Conservation (phyloP, 2,329 filamentous ascomycete species). For the Stenocarpella maydis region DNA sequence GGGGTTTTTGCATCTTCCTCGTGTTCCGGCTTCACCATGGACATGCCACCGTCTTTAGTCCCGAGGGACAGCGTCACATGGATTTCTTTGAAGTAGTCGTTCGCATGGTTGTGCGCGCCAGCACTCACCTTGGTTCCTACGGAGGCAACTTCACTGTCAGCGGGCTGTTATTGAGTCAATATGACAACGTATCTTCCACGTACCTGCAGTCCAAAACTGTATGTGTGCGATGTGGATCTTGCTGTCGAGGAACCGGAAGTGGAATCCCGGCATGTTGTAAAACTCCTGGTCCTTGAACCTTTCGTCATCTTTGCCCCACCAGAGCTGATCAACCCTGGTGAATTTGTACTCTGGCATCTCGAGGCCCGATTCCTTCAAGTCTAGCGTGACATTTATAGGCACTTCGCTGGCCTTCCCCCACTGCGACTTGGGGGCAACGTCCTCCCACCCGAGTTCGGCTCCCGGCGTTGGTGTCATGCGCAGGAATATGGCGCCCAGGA, state of each 20-base stretch:
- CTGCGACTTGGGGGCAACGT: background rate
- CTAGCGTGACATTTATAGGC: background rate
- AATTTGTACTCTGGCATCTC: background rate
- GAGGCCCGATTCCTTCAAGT: background rate
- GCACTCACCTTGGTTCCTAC: background rate
- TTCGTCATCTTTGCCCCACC: background rate
- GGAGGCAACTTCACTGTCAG: background rate
- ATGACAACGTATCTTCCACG: no score
- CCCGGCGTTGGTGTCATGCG: background rate
- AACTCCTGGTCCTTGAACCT: slow-evolving; percentile 15
- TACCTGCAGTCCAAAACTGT: slow-evolving; percentile 9
- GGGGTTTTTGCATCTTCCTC: background rate
- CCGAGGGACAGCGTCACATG: background rate
- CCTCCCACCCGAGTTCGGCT: background rate
- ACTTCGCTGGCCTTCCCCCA: background rate
- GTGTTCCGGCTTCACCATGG: background rate
- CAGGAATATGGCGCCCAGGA: background rate
- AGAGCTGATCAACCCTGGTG: background rate
- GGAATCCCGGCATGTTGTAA: slow-evolving; percentile 2
- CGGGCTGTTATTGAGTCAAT: no score
- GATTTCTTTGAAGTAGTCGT: background rate
- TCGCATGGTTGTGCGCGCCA: background rate
- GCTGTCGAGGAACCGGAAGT: background rate
- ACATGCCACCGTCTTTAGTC: background rate
- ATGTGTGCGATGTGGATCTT: background rate